Percentiles rank a stretch among this genome's conserved stretches.
phyloP scores from a whole-genome alignment of 2,329 filamentous ascomycete species.

The Calonectria crousiana region DNA sequence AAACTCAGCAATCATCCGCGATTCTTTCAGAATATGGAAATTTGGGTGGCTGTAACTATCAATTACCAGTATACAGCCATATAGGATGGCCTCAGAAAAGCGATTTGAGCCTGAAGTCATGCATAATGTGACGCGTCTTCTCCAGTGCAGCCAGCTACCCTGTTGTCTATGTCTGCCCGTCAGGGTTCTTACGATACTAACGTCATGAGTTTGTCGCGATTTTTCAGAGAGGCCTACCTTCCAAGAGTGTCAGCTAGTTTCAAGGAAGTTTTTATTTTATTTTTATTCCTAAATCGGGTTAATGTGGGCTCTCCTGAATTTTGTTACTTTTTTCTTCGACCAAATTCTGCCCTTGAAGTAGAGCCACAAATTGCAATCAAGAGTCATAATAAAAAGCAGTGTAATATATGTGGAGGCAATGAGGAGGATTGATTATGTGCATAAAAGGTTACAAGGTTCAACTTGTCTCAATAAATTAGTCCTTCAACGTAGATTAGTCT shows the following conservation, averaged over 20 bases:
- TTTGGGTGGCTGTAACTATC: too few species aligned
- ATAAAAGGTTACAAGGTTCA: not conserved
- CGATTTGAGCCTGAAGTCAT: not conserved
- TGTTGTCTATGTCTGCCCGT: too few species aligned
- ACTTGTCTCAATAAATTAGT: not conserved
- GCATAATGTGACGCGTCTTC: not conserved
- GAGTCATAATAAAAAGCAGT: not conserved
- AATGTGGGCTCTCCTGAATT: not conserved
- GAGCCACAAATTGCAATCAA: not conserved
- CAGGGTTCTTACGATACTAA: not conserved
- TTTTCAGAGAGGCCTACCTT: not conserved
- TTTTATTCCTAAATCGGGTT: not conserved
- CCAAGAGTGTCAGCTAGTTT: not conserved
- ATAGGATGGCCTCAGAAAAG: not conserved
- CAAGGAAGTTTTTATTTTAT: not conserved
- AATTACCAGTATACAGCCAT: too few species aligned
- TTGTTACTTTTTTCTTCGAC: not conserved
- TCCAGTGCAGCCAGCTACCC: not conserved
- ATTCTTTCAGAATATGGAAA: not conserved
- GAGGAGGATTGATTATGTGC: not conserved
- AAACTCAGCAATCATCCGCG: not conserved
- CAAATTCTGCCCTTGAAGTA: too few species aligned
- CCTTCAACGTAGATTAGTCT: not conserved
- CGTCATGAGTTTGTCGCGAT: not conserved
- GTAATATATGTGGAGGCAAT: not conserved